phyloP scores from a whole-genome alignment of 768 basidiomycete genomes.

The Termitomyces sp. region DNA sequence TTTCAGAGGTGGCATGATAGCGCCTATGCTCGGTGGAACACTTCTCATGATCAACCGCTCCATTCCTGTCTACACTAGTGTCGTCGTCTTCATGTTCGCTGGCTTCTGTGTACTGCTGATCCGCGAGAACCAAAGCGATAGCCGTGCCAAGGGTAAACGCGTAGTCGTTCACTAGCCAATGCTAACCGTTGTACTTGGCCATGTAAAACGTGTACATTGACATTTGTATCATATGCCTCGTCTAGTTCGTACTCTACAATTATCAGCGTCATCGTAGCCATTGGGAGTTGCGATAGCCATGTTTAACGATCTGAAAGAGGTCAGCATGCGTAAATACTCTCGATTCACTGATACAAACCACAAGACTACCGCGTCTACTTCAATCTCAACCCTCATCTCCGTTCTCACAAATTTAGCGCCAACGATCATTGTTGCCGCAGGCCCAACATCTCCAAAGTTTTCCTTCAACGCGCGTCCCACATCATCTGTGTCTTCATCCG shows the following conservation, averaged over 20 bases:
- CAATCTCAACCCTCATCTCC: slow-evolving; percentile 54
- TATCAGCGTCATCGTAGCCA: not conserved
- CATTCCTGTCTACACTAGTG: slow-evolving; percentile 76
- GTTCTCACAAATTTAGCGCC: slow-evolving; percentile 41
- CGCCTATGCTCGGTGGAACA: slow-evolving; percentile 73
- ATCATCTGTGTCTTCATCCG: slow-evolving; percentile 34
- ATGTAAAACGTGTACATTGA: not conserved
- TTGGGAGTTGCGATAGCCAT: not conserved
- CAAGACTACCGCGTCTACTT: slow-evolving; percentile 45
- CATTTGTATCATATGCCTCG: slow-evolving; percentile 5
- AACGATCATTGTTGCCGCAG: slow-evolving; percentile 53
- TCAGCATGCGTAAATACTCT: not conserved
- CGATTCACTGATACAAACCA: slow-evolving; percentile 2
- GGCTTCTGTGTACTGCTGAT: slow-evolving; percentile 61
- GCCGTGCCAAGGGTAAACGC: slow-evolving; percentile 20
- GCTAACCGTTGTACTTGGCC: not conserved
- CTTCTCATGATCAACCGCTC: slow-evolving; percentile 65
- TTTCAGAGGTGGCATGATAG: slow-evolving; percentile 83
- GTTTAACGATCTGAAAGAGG: not conserved
- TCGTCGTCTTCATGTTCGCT: slow-evolving; percentile 59
- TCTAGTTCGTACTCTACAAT: not conserved
- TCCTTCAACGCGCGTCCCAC: slow-evolving; percentile 40
- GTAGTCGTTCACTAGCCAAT: slow-evolving; percentile 23
- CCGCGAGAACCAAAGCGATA: slow-evolving; percentile 46
- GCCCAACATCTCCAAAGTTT: slow-evolving; percentile 35